phyloP scores from a whole-genome alignment of 2,329 filamentous ascomycete species.

The Penicillium corylophilum region DNA sequence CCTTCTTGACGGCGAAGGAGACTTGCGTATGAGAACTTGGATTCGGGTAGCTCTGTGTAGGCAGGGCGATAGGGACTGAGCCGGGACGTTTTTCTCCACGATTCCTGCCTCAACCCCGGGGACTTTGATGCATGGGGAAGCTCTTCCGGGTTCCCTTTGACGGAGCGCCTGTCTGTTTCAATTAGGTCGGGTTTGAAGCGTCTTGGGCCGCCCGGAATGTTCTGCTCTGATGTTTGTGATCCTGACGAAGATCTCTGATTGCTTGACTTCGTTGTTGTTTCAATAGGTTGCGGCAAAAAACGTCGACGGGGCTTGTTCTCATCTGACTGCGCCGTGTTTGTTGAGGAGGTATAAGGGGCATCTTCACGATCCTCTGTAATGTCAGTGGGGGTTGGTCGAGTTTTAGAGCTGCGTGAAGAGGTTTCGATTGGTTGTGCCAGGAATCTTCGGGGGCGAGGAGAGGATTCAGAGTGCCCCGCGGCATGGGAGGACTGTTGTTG shows the following conservation, averaged over 20 bases:
- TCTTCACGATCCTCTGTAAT: slow-evolving; percentile 10
- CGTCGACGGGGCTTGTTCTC: slow-evolving; percentile 13
- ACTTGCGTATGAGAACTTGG: slow-evolving; percentile 46
- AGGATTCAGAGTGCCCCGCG: neutral
- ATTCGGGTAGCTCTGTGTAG: slow-evolving; percentile 55
- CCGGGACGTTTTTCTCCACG: slow-evolving; percentile 12
- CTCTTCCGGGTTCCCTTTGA: slow-evolving; percentile 32
- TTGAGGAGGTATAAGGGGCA: neutral
- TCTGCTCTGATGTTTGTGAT: slow-evolving; percentile 33
- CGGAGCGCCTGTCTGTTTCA: slow-evolving; percentile 33
- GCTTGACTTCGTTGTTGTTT: slow-evolving; percentile 67
- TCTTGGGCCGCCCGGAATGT: slow-evolving; percentile 14
- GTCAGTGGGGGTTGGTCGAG: neutral
- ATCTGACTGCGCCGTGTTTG: neutral
- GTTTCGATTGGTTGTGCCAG: slow-evolving; percentile 47
- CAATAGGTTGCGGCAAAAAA: slow-evolving; percentile 53
- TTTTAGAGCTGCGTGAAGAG: slow-evolving; percentile 39
- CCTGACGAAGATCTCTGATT: slow-evolving; percentile 27
- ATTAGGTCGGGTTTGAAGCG: slow-evolving; percentile 34
- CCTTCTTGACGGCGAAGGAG: slow-evolving; percentile 39
- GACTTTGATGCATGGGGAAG: slow-evolving; percentile 33
- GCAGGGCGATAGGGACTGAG: slow-evolving; percentile 45
- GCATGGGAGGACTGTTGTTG: neutral
- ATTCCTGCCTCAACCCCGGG: neutral
- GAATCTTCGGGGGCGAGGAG: slow-evolving; percentile 28